Base-by-base conservation (phyloP, 2,329 filamentous ascomycete species). In the Apiospora sp. region DNA sequence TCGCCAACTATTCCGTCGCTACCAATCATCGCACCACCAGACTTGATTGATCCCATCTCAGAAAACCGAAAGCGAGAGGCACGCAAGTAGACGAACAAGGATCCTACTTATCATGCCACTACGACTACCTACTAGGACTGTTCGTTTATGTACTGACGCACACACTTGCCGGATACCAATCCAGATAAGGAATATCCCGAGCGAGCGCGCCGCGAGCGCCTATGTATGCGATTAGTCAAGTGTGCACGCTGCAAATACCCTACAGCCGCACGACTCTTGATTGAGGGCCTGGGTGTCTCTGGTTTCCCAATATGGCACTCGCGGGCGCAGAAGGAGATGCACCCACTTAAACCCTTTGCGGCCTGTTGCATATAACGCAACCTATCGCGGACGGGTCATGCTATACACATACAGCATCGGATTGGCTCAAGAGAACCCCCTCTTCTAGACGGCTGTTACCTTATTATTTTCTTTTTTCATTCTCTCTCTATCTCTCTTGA, bases 301-400 rank as follows among this genome's bases (percentile, higher is more conserved):
- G 22, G 19, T 64, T 37, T 64, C 58, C 58, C 34, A 64, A 64
- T 12, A 64, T 64, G 58, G 58, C 30, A 64, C 34, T 30, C 19
- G 34, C 58, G 34, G 34, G 19, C 22, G 58, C 19, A 41, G 19
- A 41, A 64, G 58, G 8, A 22, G 30, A 64, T 22, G 58, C 58
- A 37, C 30, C 34, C 58, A 64, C 58, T 64, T 64, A 41, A 64
- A 14, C 58, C 58, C 8, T 41, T 64, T 64, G 19, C 58, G n/a
- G 58, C 58, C 10, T 41, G 58, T 2, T 64, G 58, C 58, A 64
- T 64, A 37, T 13, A n/a, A 34, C 30, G 14, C 54, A 61, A 10
- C 30, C 19, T 61, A 61, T 61, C 54, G 37, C 54, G 30, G 27
- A 37, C 16, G 54, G 54, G 54, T 19, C 30, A 14, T 7, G 30